Conservation (phyloP, 495 filamentous ascomycete genomes). For the Lophium mytilinum region DNA sequence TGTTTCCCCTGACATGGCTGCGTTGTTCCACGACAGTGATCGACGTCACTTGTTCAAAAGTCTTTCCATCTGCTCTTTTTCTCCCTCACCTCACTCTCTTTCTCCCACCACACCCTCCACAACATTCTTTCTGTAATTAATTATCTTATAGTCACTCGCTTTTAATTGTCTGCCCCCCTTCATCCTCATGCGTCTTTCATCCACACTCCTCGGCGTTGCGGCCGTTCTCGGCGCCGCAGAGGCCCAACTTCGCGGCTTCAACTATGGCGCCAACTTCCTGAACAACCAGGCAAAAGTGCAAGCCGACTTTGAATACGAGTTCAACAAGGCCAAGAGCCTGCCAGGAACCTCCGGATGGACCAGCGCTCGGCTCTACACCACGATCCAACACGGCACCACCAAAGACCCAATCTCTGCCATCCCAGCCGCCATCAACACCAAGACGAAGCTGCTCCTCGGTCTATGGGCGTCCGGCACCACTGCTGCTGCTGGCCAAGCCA, state of each 20-base stretch:
- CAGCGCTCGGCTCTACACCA: constrained; percentile 60
- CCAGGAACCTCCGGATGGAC: constrained; percentile 55
- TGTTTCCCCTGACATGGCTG: no score
- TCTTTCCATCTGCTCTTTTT: no score
- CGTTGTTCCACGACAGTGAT: no score
- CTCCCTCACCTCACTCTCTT: no score
- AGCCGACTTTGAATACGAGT: constrained; percentile 61
- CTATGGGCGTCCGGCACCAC: constrained; percentile 62
- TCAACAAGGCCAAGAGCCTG: constrained; percentile 60
- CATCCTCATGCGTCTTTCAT: constrained; percentile 10
- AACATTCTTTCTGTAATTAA: no score
- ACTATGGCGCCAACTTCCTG: constrained; percentile 59
- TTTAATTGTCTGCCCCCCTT: background rate
- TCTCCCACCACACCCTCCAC: no score
- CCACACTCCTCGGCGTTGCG: constrained; percentile 21
- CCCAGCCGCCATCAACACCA: constrained; percentile 66
- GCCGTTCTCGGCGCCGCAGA: constrained; percentile 17
- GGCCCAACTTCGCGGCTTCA: constrained; percentile 62
- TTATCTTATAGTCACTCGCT: no score
- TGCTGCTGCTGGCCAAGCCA: constrained; percentile 33
- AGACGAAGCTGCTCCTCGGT: constrained; percentile 66
- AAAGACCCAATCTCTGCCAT: constrained; percentile 60
- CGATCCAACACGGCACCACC: constrained; percentile 51
- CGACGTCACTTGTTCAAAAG: no score
- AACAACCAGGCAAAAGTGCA: constrained; percentile 55